These are phyloP conservation scores for Candida berthetii DNA, from an alignment of 805 yeast species.

Conservation along the genomic window DNA sequence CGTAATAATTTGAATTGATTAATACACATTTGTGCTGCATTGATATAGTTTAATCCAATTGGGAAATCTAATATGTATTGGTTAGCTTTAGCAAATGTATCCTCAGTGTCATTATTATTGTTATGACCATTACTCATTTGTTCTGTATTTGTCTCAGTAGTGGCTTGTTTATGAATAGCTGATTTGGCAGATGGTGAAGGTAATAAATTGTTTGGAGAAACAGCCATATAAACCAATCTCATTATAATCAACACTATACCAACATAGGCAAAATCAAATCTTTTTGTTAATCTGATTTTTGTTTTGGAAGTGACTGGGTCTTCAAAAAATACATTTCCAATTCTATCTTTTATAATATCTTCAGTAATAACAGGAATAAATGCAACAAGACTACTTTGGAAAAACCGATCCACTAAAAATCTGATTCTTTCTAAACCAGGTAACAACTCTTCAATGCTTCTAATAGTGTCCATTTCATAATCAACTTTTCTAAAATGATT, in stretches of 20 bases:
- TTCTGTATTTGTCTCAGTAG: not conserved
- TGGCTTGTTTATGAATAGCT: not conserved
- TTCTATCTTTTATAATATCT: constrained; percentile 8
- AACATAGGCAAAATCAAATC: constrained; percentile 20
- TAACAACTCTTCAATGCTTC: constrained; percentile 12
- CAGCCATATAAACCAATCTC: constrained; percentile 15
- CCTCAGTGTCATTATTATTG: constrained; percentile 20
- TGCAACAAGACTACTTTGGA: constrained; percentile 11
- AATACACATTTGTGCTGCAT: constrained; percentile 47
- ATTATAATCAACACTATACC: constrained; percentile 15
- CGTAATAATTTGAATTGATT: constrained; percentile 46
- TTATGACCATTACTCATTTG: not conserved
- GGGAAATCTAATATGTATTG: constrained; percentile 39
- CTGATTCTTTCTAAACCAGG: constrained; percentile 13
- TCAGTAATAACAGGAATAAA: constrained; percentile 21
- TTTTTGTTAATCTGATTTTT: constrained; percentile 9
- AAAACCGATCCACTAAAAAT: constrained; percentile 15
- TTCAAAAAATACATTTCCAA: constrained; percentile 6
- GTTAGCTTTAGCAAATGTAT: no score
- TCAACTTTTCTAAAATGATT: constrained; percentile 6
- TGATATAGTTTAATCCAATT: constrained; percentile 36
- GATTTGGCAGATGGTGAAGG: constrained; percentile 9
- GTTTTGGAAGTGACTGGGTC: constrained; percentile 1
- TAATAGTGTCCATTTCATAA: constrained; percentile 15
- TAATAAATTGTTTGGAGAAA: constrained; percentile 7